A percentile compares a stretch with the other conserved stretches of the same genome.
phyloP scores from a whole-genome alignment of 495 filamentous ascomycete genomes.

The Parmelia sp. region DNA sequence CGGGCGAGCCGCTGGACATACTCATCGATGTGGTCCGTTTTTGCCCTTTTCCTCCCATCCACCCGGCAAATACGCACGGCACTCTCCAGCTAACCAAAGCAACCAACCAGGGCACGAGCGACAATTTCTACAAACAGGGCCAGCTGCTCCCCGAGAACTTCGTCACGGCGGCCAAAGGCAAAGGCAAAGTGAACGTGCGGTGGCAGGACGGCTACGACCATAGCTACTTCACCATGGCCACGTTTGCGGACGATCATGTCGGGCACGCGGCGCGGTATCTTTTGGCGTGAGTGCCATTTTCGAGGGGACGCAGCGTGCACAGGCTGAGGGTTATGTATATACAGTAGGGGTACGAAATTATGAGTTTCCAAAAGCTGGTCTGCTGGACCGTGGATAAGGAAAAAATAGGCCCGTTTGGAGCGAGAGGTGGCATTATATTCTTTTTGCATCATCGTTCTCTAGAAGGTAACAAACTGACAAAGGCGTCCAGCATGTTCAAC shows the following conservation, averaged over 20 bases:
- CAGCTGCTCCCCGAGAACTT: slow-evolving; percentile 95
- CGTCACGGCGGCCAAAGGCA: slow-evolving; percentile 66
- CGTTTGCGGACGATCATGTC: slow-evolving; percentile 84
- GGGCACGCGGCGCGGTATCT: slow-evolving; percentile 84
- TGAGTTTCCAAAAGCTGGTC: background rate
- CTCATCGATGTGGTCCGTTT: slow-evolving; percentile 62
- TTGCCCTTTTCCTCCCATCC: background rate
- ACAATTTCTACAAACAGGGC: slow-evolving; percentile 91
- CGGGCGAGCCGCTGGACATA: slow-evolving; percentile 56
- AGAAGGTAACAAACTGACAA: too few species aligned
- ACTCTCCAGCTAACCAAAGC: too few species aligned
- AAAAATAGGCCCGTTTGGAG: background rate
- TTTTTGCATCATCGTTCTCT: background rate
- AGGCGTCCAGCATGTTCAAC: too few species aligned
- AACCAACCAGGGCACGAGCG: slow-evolving; percentile 62
- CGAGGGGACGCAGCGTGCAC: background rate
- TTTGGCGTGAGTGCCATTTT: slow-evolving; percentile 27
- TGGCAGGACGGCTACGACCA: slow-evolving; percentile 95
- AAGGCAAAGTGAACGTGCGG: slow-evolving; percentile 62
- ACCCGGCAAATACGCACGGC: background rate
- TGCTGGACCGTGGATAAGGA: background rate
- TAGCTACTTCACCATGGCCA: slow-evolving; percentile 90
- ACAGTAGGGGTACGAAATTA: background rate
- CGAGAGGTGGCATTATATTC: background rate
- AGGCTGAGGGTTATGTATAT: background rate